Percentiles rank a stretch among this genome's conserved stretches.
phyloP scores from a whole-genome alignment of 148 eudicot species.

The Camellia japonica region DNA sequence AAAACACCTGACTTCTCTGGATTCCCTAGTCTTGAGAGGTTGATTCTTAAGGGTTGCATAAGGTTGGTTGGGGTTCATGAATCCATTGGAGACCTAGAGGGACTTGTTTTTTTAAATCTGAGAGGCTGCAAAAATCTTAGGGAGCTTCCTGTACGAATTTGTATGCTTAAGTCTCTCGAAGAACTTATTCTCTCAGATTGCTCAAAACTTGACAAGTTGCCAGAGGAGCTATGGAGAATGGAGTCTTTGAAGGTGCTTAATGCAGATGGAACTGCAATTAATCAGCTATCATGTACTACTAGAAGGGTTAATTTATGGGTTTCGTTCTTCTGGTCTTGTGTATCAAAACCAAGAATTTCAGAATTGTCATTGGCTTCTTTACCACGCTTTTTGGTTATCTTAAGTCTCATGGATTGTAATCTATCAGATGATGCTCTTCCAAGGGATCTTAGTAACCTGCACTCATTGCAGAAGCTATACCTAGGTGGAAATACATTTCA shows the following conservation, averaged over 20 bases:
- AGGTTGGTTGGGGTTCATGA: conserved; percentile 10
- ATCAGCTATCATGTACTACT: neutral
- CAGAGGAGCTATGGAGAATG: neutral
- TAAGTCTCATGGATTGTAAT: too few species aligned
- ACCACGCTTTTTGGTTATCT: neutral
- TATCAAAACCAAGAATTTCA: neutral
- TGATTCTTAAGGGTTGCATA: neutral
- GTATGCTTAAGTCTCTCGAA: conserved; percentile 5
- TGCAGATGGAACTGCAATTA: neutral
- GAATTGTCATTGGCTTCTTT: neutral
- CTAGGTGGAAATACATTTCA: too few species aligned
- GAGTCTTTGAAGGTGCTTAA: neutral
- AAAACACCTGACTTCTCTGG: neutral
- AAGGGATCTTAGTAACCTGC: too few species aligned
- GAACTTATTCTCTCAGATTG: conserved; percentile 10
- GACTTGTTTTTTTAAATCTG: conserved; percentile 5
- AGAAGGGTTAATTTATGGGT: neutral
- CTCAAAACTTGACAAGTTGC: neutral
- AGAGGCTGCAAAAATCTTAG: conserved; percentile 13
- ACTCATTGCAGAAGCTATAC: too few species aligned
- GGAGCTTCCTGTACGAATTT: conserved; percentile 7
- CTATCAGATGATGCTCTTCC: too few species aligned
- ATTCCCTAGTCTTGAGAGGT: neutral
- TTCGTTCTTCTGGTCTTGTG: neutral
- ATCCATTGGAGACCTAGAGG: neutral